Base-by-base conservation (phyloP, 345 rosid species). In the Salix koriyanagi region DNA sequence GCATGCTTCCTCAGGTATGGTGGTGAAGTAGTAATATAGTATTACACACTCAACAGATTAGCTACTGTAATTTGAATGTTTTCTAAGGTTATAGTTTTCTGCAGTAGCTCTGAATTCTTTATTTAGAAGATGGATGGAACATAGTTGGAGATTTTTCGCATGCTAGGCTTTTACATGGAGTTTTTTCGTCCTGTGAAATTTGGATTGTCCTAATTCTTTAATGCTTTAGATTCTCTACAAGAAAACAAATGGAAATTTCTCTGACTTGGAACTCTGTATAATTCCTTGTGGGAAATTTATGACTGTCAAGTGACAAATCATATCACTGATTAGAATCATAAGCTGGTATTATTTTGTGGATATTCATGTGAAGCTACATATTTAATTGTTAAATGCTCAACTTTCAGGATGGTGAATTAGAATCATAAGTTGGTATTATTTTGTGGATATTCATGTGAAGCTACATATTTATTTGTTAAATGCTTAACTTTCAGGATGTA, bases 1-100 rank as follows among this genome's bases (percentile, higher is more conserved):
- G 56, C 83, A 81, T 77, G 73, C 86, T 79, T 68, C 81, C 83
- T 90, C 97, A 79, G 92, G 97, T 91, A 77, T 72, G 83, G 54
- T 46, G 36, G 9, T 44, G 37, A 15, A 52, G 46, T 50, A 26
- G 36, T 39, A 41, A 42, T 69, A 39, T 36, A n/a, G 25, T 36
- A 25, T 50, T 2, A n/a, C 15, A 28, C 72, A 50, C 28, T 70
- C 37, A 9, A 7, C 67, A 30, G 19, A 10, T 62, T 62, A 60
- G 2, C 37, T 44, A 19, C 30, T 41, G 42, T 16, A 25, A 44
- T 26, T 48, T 6, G 7, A 65, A 42, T 16, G 28, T 18, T 23
- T 23, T 23, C n/a, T 48, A 28, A 5, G 32, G 68, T 65, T 7
- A 28, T 28, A 65, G 16, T 11, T 64, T 32, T 64, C 67, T 50